These are phyloP conservation scores for Trichothecium roseum DNA, from an alignment of 2,329 filamentous ascomycete species.

Conservation along the genomic window DNA sequence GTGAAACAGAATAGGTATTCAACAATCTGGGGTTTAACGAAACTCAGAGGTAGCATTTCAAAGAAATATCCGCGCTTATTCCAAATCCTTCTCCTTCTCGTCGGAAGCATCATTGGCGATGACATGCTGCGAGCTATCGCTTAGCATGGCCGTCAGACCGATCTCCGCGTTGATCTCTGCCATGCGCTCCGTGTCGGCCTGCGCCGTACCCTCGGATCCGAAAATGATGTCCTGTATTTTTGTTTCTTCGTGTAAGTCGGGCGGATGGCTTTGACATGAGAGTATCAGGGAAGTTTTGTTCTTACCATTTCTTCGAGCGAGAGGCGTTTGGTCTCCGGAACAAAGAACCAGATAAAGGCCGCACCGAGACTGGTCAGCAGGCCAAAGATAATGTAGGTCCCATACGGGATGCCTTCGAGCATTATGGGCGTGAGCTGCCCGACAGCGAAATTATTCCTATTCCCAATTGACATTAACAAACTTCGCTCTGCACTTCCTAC, in stretches of 20 bases:
- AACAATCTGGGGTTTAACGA: no score
- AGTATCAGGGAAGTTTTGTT: neutral
- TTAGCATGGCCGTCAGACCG: conserved; percentile 39
- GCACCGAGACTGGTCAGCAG: conserved; percentile 52
- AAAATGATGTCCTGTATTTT: conserved; percentile 49
- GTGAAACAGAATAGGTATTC: no score
- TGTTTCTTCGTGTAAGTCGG: no score
- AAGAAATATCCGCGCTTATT: neutral
- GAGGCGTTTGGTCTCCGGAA: conserved; percentile 54
- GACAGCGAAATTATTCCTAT: conserved; percentile 49
- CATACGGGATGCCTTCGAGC: conserved; percentile 53
- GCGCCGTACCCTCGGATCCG: conserved; percentile 54
- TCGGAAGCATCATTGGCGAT: neutral
- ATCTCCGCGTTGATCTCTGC: conserved; percentile 62
- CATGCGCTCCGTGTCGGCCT: conserved; percentile 60
- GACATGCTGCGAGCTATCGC: neutral
- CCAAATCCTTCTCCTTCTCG: neutral
- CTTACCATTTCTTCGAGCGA: conserved; percentile 54
- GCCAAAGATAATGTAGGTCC: conserved; percentile 64
- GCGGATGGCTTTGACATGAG: no score
- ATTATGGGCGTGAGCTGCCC: conserved; percentile 62
- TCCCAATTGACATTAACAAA: neutral
- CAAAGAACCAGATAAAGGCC: conserved; percentile 50
- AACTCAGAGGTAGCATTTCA: no score
- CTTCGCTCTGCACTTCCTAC: neutral